These are phyloP conservation scores for Aspergillus sp. DNA, from an alignment of 2,329 filamentous ascomycete genomes.

Conservation along the genomic window DNA sequence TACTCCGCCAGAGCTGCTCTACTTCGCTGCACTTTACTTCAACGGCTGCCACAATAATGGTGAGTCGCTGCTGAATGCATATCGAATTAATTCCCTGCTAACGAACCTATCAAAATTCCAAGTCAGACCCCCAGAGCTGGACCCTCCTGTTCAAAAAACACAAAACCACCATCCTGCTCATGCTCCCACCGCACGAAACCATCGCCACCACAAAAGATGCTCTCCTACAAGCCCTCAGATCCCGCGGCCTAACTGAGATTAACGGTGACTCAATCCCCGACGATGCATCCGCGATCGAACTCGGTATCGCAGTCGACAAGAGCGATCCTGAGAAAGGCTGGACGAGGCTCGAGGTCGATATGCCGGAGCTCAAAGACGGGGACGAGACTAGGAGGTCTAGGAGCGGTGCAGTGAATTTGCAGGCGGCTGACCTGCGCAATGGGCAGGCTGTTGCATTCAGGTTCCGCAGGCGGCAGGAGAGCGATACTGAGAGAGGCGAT, in stretches of 20 bases:
- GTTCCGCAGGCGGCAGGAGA: slow-evolving; percentile 18
- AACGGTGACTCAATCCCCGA: slow-evolving; percentile 30
- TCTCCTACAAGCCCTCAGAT: slow-evolving; percentile 48
- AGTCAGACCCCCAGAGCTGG: slow-evolving; percentile 41
- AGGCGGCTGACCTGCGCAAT: slow-evolving; percentile 19
- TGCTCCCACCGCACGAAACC: slow-evolving; percentile 49
- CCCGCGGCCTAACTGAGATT: slow-evolving; percentile 33
- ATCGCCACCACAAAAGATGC: slow-evolving; percentile 50
- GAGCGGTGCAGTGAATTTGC: slow-evolving; percentile 13
- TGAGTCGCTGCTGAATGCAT: neutral
- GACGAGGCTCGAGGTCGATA: slow-evolving; percentile 31
- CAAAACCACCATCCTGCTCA: slow-evolving; percentile 60
- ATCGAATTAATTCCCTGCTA: neutral
- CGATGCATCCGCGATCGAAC: slow-evolving; percentile 33
- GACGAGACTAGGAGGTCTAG: slow-evolving; percentile 21
- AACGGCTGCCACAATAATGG: neutral
- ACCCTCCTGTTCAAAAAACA: slow-evolving; percentile 66
- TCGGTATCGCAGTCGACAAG: slow-evolving; percentile 40
- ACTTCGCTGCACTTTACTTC: neutral
- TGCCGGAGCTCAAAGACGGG: slow-evolving; percentile 15
- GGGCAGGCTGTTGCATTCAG: slow-evolving; percentile 27
- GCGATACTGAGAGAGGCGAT: slow-evolving; percentile 9
- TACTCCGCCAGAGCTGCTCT: neutral
- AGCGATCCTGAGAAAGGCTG: slow-evolving; percentile 44
- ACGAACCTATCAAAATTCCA: slow-evolving; percentile 7